Conservation (phyloP, 1,139 yeast species). For the Zygoascus meyerae region DNA sequence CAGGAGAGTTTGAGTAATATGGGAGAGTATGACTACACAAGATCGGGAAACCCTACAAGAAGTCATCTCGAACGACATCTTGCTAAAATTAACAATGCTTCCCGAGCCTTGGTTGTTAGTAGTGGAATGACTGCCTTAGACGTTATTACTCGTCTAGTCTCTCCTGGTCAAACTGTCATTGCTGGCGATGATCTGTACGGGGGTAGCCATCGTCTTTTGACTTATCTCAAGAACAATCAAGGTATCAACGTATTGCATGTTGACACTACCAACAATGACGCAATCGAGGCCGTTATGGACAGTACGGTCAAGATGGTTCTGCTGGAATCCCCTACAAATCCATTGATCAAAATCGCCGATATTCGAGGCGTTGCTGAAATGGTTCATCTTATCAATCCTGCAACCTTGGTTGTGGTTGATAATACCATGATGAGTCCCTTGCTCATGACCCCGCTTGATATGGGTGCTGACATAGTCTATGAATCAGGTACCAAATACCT, state of each 20-base stretch:
- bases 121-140: conserved; percentile 93
- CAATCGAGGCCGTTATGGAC: conserved; percentile 40
- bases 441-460: conserved; percentile 73
- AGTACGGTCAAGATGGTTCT: conserved; percentile 66
- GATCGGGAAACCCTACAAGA: conserved; percentile 94
- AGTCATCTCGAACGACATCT: conserved; percentile 71
- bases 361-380: conserved; percentile 56
- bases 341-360: conserved; percentile 81
- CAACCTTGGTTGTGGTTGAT: conserved; percentile 75
- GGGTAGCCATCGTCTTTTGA: conserved; percentile 81
- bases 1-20: conserved; percentile 66
- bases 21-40: conserved; percentile 86
- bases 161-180: conserved; percentile 76
- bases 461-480: conserved; percentile 85
- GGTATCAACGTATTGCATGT: conserved; percentile 66
- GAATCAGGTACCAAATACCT: conserved; percentile 90
- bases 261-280: conserved; percentile 70
- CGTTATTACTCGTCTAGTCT: conserved; percentile 65
- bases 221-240: conserved; percentile 62
- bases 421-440: conserved; percentile 96
- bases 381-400: conserved; percentile 64
- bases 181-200: conserved; percentile 95
- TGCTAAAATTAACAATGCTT: conserved; percentile 69
- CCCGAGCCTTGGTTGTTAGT: conserved; percentile 70
- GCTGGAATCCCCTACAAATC: conserved; percentile 88